Evolutionary conservation across 164 flowering plant genomes (phyloP).

Genomic region (Aristolochia californica): DNA sequence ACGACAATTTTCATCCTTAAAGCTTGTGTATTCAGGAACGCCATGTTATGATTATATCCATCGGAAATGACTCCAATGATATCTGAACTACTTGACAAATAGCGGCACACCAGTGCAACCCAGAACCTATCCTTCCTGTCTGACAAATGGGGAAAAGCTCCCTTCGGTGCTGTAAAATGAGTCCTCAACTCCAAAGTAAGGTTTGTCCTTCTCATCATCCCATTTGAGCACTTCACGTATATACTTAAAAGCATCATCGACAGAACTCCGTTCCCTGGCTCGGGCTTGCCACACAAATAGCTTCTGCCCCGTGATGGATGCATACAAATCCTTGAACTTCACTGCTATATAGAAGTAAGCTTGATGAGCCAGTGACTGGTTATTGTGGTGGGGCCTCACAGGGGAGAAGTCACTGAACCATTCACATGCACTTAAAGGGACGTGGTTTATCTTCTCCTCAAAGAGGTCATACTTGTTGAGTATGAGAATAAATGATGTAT

Average conservation of each 20-base stretch:
- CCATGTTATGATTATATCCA: too few relatives aligned
- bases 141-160: conserved; percentile 71
- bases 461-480: conserved; percentile 90
- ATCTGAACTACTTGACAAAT: too few relatives aligned
- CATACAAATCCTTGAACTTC: conserved; percentile 94
- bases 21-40: too few relatives aligned
- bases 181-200: conserved; percentile 55
- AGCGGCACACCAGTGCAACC: not conserved
- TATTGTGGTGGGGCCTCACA: conserved; percentile 47
- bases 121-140: conserved; percentile 27
- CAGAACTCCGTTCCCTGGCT: conserved; percentile 67
- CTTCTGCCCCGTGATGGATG: conserved; percentile 57
- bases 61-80: too few relatives aligned
- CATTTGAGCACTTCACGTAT: conserved; percentile 85
- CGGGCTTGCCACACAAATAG: conserved; percentile 82
- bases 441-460: conserved; percentile 70
- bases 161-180: conserved; percentile 87
- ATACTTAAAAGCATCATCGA: conserved; percentile 87
- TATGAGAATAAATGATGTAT: conserved; percentile 77
- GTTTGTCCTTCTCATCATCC: conserved; percentile 90
- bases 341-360: conserved; percentile 84
- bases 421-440: conserved; percentile 53
- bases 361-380: conserved; percentile 73
- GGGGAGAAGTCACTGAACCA: conserved; percentile 94
- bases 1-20: too few relatives aligned